Base-by-base conservation (phyloP, 2,329 filamentous ascomycete genomes). In the Akanthomyces lecanii region DNA sequence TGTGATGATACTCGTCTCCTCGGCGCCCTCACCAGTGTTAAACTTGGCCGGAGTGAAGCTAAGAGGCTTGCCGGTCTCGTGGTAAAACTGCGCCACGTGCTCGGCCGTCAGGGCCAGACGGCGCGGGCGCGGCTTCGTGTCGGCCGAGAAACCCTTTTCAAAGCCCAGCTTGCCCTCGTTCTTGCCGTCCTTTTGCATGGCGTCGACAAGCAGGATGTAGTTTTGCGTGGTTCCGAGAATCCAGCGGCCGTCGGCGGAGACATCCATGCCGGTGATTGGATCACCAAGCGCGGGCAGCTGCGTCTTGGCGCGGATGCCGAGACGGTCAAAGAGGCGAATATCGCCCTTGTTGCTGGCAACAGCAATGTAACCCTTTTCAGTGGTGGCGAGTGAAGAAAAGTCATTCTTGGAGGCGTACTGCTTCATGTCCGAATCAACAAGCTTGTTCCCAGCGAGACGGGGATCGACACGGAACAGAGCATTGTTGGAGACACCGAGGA, bases 131-230 rank as follows among this genome's bases (percentile, higher is more conserved):
- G 95, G 95, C 76, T 99, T 99, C 23, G 88, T 85, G 73, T 97
- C 93, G 68, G 96, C 96, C 3, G 90, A 88, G 71, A 99, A 99
- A 0, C 91, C 82, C 74, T 90, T 93, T 77, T 99, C 93, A 72
- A 99, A 99, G 2, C 95, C 95, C n/a, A 99, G 88, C 77, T 97
- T 97, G 72, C 95, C 95, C 72, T 95, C 92, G 67, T 98, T 96
- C 82, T 97, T 98, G 74, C 95, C 95, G 1, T 88, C 85, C 72
- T 95, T 92, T 72, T 99, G 95, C 69, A 94, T 78, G 0, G 92
- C 87, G 72, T 99, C 95, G 66, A 99, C 92, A 65, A 99, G 88
- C 8, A 99, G 85, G 14, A 99, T 86, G 73, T 98, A 99, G 4
- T 94, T 99, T 52, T 90, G 87, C 70, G 94, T 97, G 1, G 95